Evolutionary conservation across 176 grass and related monocot species (phyloP), one percentile per base, ranked within the genome.

Genomic region (Bonia amplexicaulis): DNA sequence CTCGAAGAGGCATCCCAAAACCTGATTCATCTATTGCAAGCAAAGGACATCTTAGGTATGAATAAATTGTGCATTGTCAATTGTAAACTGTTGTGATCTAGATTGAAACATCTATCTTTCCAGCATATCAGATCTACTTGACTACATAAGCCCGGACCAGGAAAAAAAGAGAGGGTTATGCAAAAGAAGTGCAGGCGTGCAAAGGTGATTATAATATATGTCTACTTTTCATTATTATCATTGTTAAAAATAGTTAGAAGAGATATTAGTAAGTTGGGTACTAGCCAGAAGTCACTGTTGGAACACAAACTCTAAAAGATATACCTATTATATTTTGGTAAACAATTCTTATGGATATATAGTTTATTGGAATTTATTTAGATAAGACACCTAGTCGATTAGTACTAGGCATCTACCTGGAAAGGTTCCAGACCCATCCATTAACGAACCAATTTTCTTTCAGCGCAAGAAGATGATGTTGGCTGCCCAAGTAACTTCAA

Each of bases 51-150:
- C 90, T 99, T 53, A 99, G 97, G 97, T 99, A 94, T 86, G 71
- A 86, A 91, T 86, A 79, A 73, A 77, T 62, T 92, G 53, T n/a
- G 52, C n/a, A 48, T 62, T 85, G 67, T 85, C 73, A 79, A 55
- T 77, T 85, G 27, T 71, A 55, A 87, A 78, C 47, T 77, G 71
- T 85, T 72, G 74, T 69, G 25, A 84, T 88, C 82, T 83, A 25
- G 84, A 92, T 92, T 92, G 87, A 89, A 87, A 93, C 69, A 77
- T 84, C 77, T 75, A 76, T 82, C 47, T 91, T 92, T 92, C 83
- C 93, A 99, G 97, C 52, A 90, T 99, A 92, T 96, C 97, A 90
- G 97, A 99, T 92, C 93, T 99, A 67, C 91, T 99, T 86, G 93
- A 99, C 79, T 99, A 86, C 90, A 99, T 99, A 96, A 99, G 91